These are phyloP conservation scores for Carex sylvatica DNA, from an alignment of 202 grass and related monocot genomes.

Conservation along the genomic window DNA sequence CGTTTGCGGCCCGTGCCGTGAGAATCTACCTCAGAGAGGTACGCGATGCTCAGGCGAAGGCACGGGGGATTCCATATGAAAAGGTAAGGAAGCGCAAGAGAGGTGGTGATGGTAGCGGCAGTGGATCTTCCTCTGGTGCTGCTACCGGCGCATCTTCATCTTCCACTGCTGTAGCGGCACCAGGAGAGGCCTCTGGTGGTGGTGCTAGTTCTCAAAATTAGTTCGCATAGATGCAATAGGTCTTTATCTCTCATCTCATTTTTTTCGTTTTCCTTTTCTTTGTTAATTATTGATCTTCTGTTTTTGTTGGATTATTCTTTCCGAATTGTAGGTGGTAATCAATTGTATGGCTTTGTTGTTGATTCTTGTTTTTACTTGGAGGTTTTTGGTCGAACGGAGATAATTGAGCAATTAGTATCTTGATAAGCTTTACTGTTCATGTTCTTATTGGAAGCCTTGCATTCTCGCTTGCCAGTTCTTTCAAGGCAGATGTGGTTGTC, in stretches of 20 bases:
- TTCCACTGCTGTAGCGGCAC: neutral
- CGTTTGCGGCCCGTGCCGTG: constrained; percentile 83
- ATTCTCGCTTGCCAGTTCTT: constrained; percentile 2
- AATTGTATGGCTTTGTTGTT: constrained; percentile 29
- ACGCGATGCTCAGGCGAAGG: constrained; percentile 87
- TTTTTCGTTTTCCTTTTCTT: constrained; percentile 8
- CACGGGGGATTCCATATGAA: constrained; percentile 90
- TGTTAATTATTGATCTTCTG: constrained; percentile 14
- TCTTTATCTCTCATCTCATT: constrained; percentile 13
- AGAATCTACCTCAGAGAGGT: constrained; percentile 99
- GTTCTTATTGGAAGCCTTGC: neutral
- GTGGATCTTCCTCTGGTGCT: constrained; percentile 20
- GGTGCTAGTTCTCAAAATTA: constrained; percentile 17
- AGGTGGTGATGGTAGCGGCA: constrained; percentile 7
- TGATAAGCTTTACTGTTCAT: constrained; percentile 3
- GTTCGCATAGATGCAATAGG: neutral
- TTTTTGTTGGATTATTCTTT: constrained; percentile 15
- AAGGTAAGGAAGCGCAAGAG: constrained; percentile 95
- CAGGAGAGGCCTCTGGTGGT: neutral
- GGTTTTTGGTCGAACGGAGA: constrained; percentile 8
- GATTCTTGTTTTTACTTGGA: constrained; percentile 28
- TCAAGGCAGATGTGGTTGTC: neutral
- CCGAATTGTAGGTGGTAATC: constrained; percentile 30
- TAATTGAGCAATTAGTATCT: constrained; percentile 7
- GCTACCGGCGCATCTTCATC: constrained; percentile 31